Percentiles rank a stretch among this genome's conserved stretches.
These are phyloP conservation scores for Candida buenavistaensis DNA, from an alignment of 1,139 yeast species.

Conservation along the genomic window DNA sequence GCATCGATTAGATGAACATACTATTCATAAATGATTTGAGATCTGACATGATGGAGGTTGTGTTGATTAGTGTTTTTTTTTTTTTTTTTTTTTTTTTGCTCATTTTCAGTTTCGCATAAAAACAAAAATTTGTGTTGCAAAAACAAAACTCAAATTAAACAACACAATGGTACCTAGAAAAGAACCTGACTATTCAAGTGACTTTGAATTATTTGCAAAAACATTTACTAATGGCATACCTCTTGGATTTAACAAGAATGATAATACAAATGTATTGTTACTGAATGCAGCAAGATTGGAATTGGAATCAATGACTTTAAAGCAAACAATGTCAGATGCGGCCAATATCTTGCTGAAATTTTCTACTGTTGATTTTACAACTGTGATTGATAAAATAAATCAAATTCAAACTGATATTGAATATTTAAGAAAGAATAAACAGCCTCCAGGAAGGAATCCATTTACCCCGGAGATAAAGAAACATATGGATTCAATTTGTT, in stretches of 20 bases:
- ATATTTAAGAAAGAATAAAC: neutral
- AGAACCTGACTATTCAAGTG: constrained; percentile 24
- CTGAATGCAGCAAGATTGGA: constrained; percentile 36
- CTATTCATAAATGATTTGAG: constrained; percentile 38
- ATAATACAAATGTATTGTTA: constrained; percentile 12
- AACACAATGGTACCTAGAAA: too few species aligned
- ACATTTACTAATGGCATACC: constrained; percentile 8
- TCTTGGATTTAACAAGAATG: constrained; percentile 1
- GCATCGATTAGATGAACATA: constrained; percentile 24
- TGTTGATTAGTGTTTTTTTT: constrained; percentile 2
- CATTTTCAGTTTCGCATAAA: too few species aligned
- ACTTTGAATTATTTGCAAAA: constrained; percentile 13
- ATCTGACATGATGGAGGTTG: constrained; percentile 28
- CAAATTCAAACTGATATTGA: constrained; percentile 5
- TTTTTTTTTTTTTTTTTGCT: constrained; percentile 1
- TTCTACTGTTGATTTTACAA: constrained; percentile 1
- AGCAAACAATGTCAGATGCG: constrained; percentile 17
- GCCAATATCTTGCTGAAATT: constrained; percentile 3
- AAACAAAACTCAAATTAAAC: constrained; percentile 14
- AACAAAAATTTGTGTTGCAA: constrained; percentile 13
- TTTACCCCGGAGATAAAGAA: constrained; percentile 2
- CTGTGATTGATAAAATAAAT: constrained; percentile 1
- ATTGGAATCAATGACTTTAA: constrained; percentile 31
- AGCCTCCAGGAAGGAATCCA: constrained; percentile 2
- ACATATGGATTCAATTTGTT: too few species aligned